Conservation (phyloP, 768 basidiomycete genomes). For the Melanogaster broomeanus region DNA sequence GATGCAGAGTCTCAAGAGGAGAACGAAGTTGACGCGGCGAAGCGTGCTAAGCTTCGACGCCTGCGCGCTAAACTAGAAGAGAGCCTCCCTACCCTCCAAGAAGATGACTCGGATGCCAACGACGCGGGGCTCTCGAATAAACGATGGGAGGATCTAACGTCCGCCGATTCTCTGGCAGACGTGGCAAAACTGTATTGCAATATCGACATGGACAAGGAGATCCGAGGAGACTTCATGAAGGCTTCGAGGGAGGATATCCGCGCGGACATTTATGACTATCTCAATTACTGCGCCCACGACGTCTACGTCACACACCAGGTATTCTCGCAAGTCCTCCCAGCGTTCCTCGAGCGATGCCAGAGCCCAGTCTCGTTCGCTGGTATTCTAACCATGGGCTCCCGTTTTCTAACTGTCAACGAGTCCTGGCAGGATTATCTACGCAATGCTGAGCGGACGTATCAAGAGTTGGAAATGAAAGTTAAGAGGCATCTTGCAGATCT, state of each 20-base stretch:
- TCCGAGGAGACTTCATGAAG: constrained; percentile 77
- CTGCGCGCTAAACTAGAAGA: constrained; percentile 41
- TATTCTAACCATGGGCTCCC: constrained; percentile 86
- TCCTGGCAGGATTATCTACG: constrained; percentile 84
- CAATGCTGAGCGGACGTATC: constrained; percentile 76
- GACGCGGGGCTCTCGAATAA: constrained; percentile 48
- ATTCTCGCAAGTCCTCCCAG: constrained; percentile 72
- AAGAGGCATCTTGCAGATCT: constrained; percentile 62
- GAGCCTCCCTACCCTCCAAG: constrained; percentile 38
- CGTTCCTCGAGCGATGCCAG: constrained; percentile 81
- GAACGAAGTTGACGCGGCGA: constrained; percentile 40
- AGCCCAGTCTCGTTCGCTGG: constrained; percentile 94
- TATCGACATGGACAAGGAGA: constrained; percentile 74
- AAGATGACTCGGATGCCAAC: constrained; percentile 39
- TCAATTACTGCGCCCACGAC: constrained; percentile 85
- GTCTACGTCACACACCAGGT: constrained; percentile 85
- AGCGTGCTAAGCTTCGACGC: constrained; percentile 40
- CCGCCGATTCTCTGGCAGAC: constrained; percentile 88
- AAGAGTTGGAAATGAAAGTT: constrained; percentile 65
- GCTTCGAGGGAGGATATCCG: constrained; percentile 63
- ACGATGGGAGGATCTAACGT: constrained; percentile 92
- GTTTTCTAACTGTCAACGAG: constrained; percentile 88
- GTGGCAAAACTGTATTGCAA: constrained; percentile 90
- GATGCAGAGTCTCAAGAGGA: constrained; percentile 38
- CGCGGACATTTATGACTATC: constrained; percentile 67